Conservation (phyloP, 1,284 basidiomycete species). For the Pseudozyma thailandica region DNA sequence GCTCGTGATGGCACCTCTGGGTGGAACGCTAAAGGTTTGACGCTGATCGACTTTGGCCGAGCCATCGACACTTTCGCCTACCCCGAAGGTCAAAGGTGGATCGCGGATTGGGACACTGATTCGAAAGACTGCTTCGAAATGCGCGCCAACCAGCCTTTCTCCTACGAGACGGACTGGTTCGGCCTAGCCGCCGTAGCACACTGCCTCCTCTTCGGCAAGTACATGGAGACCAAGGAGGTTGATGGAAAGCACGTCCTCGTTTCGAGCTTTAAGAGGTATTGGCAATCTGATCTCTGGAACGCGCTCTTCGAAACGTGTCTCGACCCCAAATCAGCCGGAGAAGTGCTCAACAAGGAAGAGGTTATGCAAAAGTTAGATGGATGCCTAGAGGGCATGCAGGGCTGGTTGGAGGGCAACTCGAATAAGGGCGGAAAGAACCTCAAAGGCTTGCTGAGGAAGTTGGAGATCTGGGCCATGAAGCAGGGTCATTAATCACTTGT, state of each 20-base stretch:
- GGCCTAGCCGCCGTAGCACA: constrained; percentile 92
- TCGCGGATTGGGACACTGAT: constrained; percentile 81
- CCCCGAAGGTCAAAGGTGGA: constrained; percentile 75
- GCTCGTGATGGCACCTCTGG: constrained; percentile 80
- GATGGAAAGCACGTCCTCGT: constrained; percentile 62
- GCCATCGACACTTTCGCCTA: constrained; percentile 88
- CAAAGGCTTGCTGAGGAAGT: constrained; percentile 63
- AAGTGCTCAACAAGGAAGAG: constrained; percentile 77
- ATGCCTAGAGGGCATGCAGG: constrained; percentile 83
- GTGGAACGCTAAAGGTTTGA: constrained; percentile 88
- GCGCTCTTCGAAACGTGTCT: constrained; percentile 85
- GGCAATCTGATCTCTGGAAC: constrained; percentile 90
- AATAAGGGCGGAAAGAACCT: constrained; percentile 78
- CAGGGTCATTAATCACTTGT: constrained; percentile 23
- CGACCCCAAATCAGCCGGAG: constrained; percentile 73
- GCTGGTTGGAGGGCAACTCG: constrained; percentile 77
- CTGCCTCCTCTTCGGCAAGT: constrained; percentile 95
- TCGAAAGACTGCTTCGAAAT: constrained; percentile 91
- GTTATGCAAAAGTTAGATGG: constrained; percentile 69
- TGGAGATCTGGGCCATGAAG: constrained; percentile 65
- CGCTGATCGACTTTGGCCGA: constrained; percentile 95
- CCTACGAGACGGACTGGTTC: constrained; percentile 93
- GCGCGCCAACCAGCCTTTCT: constrained; percentile 84
- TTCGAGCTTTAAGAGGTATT: constrained; percentile 89
- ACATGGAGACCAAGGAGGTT: constrained; percentile 71